Percentiles rank a stretch among this genome's conserved stretches.
Conservation (phyloP, 2,329 filamentous ascomycete species). For the Xylaria polymorpha region DNA sequence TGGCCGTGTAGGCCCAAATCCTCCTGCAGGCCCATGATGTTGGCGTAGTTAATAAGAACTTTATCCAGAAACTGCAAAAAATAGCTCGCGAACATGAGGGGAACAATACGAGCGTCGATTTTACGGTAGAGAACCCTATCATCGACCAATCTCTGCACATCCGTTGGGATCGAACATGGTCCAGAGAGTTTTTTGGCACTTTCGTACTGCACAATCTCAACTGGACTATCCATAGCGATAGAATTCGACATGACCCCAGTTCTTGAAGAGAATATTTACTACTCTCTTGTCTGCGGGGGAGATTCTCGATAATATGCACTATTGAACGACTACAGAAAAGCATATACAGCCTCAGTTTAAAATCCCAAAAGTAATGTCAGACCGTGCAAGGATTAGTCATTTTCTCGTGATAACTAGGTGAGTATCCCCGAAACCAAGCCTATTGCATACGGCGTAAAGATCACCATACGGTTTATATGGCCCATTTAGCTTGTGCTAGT, state of each 20-base stretch:
- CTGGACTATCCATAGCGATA: not conserved
- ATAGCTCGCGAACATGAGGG: conserved; percentile 71
- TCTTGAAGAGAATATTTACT: not conserved
- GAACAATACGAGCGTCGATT: conserved; percentile 69
- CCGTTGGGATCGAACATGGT: not conserved
- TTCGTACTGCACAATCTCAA: not conserved
- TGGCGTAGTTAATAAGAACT: conserved; percentile 72
- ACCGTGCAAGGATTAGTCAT: not conserved
- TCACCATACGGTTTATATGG: not conserved
- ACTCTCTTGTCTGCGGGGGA: not conserved
- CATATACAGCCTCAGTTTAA: not conserved
- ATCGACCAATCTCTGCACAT: not conserved
- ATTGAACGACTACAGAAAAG: not conserved
- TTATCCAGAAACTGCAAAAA: conserved; percentile 74
- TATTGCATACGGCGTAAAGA: not conserved
- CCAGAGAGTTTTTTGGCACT: not conserved
- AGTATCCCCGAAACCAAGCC: not conserved
- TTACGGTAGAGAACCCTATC: conserved; percentile 52
- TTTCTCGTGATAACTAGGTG: not conserved
- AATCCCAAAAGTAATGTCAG: not conserved
- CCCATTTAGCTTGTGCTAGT: not conserved
- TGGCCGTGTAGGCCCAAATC: conserved; percentile 68
- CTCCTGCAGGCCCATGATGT: conserved; percentile 70
- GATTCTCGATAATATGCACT: no score
- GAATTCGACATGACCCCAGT: not conserved